Evolutionary conservation across 768 basidiomycete species (phyloP), one percentile per base, ranked within the genome.

Genomic region (Obba rivulosa): DNA sequence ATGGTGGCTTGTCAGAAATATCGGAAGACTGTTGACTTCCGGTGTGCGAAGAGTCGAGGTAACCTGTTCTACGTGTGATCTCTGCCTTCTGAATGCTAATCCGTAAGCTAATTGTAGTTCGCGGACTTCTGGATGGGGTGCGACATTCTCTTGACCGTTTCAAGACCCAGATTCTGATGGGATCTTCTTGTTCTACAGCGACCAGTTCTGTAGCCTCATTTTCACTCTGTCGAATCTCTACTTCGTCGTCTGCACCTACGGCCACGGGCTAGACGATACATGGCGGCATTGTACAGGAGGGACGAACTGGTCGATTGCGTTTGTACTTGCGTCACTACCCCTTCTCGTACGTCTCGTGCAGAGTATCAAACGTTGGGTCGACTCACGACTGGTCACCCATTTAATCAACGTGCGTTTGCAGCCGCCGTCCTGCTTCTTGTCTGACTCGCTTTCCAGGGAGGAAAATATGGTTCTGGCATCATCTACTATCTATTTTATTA

Each of bases 91-190:
- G 7, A 4, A 18, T 18, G 8, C 20, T 51, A 34, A 47, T 14
- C 41, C 34, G 3, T 2, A 42, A 4, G 4, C 8, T 24, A 16
- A 31, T 22, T 42, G 38, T 48, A 87, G 83, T 92, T 92, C 62
- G 67, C 83, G 14, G 90, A 91, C 71, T 89, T 92, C 79, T 92
- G 90, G 90, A 73, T 92, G 62, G 90, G 87, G 87, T 87, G 64
- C 42, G 36, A 42, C 13, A 24, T 41, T 43, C 24, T 4, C 14
- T 40, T 43, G 21, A n/a, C 20, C 11, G 13, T 13, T 13, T 31
- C 28, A 31, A 31, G 5, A 13, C 28, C 17, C 11, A 0, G 16
- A 36, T 21, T n/a, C 31, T n/a, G n/a, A 46, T 7, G 8, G 17
- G 45, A 1, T 51, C 37, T 8, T 21, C 23, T 20, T 21, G 35